A percentile compares a stretch with the other conserved stretches of the same genome.
Conservation (phyloP, 192 early-diverging fungal species). For the Backusella australiensis region DNA sequence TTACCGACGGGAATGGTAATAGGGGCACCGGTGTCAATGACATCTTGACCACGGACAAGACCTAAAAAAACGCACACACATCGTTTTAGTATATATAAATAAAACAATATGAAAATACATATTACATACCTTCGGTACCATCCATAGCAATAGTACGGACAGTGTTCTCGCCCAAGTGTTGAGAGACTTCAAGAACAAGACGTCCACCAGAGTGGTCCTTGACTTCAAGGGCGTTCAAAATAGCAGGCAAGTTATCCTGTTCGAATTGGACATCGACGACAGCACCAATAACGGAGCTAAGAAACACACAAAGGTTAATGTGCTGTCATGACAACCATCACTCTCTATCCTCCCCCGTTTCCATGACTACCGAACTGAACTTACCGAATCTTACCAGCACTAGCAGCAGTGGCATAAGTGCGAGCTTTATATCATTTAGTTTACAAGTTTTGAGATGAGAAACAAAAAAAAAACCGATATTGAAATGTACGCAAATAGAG, state of each 20-base stretch:
- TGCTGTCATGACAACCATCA: neutral
- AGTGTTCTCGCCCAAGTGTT: constrained; percentile 98
- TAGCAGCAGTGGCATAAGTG: constrained; percentile 63
- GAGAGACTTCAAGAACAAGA: constrained; percentile 93
- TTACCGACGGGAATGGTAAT: constrained; percentile 92
- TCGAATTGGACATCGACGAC: constrained; percentile 99
- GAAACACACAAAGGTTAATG: constrained; percentile 26
- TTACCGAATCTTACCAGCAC: constrained; percentile 37
- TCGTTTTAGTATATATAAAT: neutral
- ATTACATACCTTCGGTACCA: constrained; percentile 74
- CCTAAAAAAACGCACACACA: constrained; percentile 30
- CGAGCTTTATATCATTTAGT: constrained; percentile 28
- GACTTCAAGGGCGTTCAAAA: constrained; percentile 97
- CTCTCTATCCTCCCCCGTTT: neutral
- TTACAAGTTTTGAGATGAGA: neutral
- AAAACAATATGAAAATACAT: neutral
- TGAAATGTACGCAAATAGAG: neutral
- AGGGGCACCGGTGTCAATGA: constrained; percentile 89
- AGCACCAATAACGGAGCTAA: constrained; percentile 93
- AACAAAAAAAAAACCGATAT: neutral
- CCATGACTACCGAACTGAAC: neutral
- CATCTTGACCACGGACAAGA: constrained; percentile 94
- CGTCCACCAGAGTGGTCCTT: constrained; percentile 74
- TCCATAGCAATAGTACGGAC: constrained; percentile 99
- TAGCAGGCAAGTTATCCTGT: constrained; percentile 84